Percentiles rank a stretch among this genome's conserved stretches.
These are phyloP conservation scores for Torulaspora franciscae DNA, from an alignment of 805 yeast genomes.

Conservation along the genomic window DNA sequence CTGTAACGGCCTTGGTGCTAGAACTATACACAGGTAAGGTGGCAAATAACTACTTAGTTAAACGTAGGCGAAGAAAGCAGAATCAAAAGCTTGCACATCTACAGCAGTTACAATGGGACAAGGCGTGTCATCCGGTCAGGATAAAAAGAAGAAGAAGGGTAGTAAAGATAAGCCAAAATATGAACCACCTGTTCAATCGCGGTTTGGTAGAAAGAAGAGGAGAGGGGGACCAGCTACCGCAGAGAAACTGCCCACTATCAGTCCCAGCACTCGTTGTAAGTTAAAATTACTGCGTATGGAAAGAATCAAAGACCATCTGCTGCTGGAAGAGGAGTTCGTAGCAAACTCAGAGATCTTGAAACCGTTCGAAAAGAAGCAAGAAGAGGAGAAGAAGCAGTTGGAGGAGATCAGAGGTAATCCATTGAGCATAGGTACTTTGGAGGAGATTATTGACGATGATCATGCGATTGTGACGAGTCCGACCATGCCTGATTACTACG, in stretches of 20 bases:
- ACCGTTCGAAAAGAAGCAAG: slow-evolving; percentile 94
- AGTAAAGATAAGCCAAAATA: slow-evolving; percentile 90
- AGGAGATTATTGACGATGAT: slow-evolving; percentile 96
- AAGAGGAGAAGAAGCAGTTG: slow-evolving; percentile 90
- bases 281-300: slow-evolving; percentile 87
- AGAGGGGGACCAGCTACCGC: slow-evolving; percentile 83
- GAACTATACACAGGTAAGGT: slow-evolving; percentile 1
- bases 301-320: slow-evolving; percentile 90
- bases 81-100: no score
- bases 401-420: slow-evolving; percentile 96
- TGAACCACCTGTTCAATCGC: slow-evolving; percentile 96
- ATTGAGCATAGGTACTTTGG: slow-evolving; percentile 92
- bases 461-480: slow-evolving; percentile 96
- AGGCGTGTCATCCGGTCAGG: slow-evolving; percentile 36
- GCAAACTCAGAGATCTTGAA: slow-evolving; percentile 90
- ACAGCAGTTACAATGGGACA: slow-evolving; percentile 30
- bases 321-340: slow-evolving; percentile 93
- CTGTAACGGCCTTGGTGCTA: background rate
- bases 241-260: slow-evolving; percentile 76
- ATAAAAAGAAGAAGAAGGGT: slow-evolving; percentile 49
- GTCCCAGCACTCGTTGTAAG: slow-evolving; percentile 91
- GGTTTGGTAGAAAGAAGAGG: slow-evolving; percentile 88
- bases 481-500: slow-evolving; percentile 96
- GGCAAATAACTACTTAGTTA: slow-evolving; percentile 1
- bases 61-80: background rate